Percentiles rank a stretch among this genome's conserved stretches.
These are phyloP conservation scores for Dictyostelium purpureum DNA, from an alignment of 78 protist species.

Conservation along the genomic window DNA sequence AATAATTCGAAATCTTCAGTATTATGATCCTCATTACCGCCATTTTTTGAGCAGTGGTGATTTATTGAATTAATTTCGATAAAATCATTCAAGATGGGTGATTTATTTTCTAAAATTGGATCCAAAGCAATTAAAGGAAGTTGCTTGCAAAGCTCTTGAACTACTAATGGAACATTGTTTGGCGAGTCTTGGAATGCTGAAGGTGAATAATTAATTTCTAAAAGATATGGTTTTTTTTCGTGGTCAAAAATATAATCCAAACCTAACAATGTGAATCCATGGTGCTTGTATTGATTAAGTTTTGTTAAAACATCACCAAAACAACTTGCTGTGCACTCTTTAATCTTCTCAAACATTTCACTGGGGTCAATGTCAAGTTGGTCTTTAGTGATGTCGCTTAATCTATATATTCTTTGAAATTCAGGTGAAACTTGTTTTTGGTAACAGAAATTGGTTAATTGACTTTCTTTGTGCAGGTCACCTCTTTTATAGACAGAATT, in stretches of 20 bases:
- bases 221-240: background rate
- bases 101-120: background rate
- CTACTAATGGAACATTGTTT: background rate
- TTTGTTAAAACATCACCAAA: background rate
- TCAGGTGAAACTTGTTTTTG: background rate
- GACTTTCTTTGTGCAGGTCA: background rate
- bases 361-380: too few relatives aligned
- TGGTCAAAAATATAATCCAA: slow-evolving; percentile 55
- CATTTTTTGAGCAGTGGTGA: too few relatives aligned
- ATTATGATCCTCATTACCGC: background rate
- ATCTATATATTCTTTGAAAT: slow-evolving; percentile 6
- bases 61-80: background rate
- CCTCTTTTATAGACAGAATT: background rate
- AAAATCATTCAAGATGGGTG: background rate
- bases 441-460: slow-evolving; percentile 58
- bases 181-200: slow-evolving; percentile 15
- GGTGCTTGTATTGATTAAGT: slow-evolving; percentile 14
- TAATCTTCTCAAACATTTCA: background rate
- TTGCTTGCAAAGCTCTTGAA: background rate
- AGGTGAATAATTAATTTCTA: slow-evolving; percentile 62
- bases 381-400: background rate
- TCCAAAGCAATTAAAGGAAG: background rate
- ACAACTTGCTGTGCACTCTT: too few relatives aligned
- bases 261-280: slow-evolving; percentile 36
- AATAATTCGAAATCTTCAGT: background rate